Percentiles rank a stretch among this genome's conserved stretches.
Conservation (phyloP, 2,329 filamentous ascomycete species). For the Claviceps monticola region DNA sequence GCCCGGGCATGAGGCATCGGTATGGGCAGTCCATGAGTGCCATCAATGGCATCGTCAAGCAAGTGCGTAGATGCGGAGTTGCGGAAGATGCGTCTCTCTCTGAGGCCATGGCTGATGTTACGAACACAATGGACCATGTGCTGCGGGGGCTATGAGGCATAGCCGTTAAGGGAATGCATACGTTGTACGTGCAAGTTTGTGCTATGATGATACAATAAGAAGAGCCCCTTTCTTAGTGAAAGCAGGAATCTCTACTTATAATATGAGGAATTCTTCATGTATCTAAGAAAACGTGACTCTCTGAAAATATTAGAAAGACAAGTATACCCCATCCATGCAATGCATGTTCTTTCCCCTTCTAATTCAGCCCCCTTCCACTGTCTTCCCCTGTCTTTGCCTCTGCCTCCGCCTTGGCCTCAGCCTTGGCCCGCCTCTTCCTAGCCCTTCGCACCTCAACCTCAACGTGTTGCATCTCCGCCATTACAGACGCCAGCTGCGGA, state of each 20-base stretch:
- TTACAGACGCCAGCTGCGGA: constrained; percentile 41
- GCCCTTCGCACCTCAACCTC: constrained; percentile 56
- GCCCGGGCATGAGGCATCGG: constrained; percentile 31
- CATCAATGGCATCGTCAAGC: constrained; percentile 32
- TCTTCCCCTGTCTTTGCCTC: neutral
- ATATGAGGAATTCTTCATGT: neutral
- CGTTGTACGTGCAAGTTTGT: too few species aligned
- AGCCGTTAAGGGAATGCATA: neutral
- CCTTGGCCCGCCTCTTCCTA: constrained; percentile 39
- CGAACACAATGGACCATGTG: constrained; percentile 13
- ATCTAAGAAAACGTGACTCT: neutral
- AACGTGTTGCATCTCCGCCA: constrained; percentile 45
- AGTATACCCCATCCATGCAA: too few species aligned
- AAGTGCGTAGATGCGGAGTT: constrained; percentile 21
- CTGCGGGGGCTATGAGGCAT: neutral
- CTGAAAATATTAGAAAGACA: too few species aligned
- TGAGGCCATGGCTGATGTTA: constrained; percentile 33
- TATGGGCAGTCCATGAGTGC: constrained; percentile 38
- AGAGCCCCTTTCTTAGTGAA: too few species aligned
- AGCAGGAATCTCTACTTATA: neutral
- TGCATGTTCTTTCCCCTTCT: neutral
- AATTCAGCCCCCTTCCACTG: neutral
- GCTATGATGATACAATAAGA: too few species aligned
- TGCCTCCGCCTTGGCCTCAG: constrained; percentile 12
- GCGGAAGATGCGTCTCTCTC: constrained; percentile 16